A percentile compares a stretch with the other conserved stretches of the same genome.
Conservation (phyloP, 805 yeast species). For the Candida tallmaniae region DNA sequence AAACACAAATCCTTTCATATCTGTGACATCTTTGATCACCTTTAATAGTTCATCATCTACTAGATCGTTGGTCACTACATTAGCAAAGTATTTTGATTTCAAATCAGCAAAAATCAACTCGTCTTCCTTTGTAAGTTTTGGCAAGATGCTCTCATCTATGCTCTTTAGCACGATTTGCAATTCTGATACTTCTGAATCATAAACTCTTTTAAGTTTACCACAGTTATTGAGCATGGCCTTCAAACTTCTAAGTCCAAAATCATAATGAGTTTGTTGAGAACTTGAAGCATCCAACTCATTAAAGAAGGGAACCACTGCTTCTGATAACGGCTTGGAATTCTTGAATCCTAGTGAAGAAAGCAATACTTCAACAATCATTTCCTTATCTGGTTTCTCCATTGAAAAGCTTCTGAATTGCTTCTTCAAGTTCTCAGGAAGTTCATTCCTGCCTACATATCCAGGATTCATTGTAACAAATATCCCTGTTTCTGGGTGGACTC, state of each 20-base stretch:
- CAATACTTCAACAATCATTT: conserved; percentile 65
- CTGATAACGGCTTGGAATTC: conserved; percentile 42
- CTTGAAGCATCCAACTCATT: conserved; percentile 32
- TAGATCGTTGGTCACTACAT: conserved; percentile 9
- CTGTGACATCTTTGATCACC: background rate
- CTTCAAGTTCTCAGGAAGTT: conserved; percentile 80
- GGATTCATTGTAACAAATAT: conserved; percentile 92
- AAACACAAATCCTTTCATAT: conserved; percentile 1
- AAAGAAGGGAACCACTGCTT: conserved; percentile 53
- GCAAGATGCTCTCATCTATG: conserved; percentile 58
- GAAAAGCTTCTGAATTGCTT: conserved; percentile 73
- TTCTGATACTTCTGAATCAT: conserved; percentile 1
- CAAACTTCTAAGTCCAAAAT: conserved; percentile 82
- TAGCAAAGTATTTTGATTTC: conserved; percentile 21
- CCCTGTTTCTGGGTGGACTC: conserved; percentile 51
- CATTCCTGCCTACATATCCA: conserved; percentile 75
- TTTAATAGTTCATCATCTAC: conserved; percentile 22
- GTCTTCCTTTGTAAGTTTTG: conserved; percentile 60
- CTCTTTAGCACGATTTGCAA: conserved; percentile 41
- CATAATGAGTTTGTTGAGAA: conserved; percentile 70
- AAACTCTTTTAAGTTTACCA: conserved; percentile 39
- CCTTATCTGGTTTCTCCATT: conserved; percentile 67
- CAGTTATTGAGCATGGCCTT: conserved; percentile 62
- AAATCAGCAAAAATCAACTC: conserved; percentile 30
- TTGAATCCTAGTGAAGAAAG: conserved; percentile 68